Evolutionary conservation across 31 red algal species (phyloP).

Genomic region (Bonnemaisonia californica): DNA sequence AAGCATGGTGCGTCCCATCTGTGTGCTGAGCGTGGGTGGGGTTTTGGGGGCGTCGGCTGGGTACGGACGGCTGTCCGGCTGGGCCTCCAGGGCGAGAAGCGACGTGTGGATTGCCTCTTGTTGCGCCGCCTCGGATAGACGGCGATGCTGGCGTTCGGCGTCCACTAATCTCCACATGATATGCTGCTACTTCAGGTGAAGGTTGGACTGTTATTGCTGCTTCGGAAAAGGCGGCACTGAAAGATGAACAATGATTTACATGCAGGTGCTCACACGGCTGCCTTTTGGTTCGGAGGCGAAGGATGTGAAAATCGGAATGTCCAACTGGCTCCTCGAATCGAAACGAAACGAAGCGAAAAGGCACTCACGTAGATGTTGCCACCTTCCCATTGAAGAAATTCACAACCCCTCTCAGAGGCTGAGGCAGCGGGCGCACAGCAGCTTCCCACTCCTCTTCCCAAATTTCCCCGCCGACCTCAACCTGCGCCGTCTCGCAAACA

Average conservation of each 20-base stretch:
- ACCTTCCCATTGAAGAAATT: slow-evolving; percentile 41
- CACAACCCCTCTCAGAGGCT: slow-evolving; percentile 32
- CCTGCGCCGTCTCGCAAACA: slow-evolving; percentile 30
- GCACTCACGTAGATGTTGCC: neutral
- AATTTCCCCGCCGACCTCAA: slow-evolving; percentile 55
- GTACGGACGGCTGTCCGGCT: neutral
- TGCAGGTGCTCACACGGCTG: neutral
- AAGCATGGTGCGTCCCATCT: slow-evolving; percentile 43
- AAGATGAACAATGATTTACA: too few species aligned
- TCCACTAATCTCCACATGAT: slow-evolving; percentile 21
- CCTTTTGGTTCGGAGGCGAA: neutral
- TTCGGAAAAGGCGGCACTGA: too few species aligned
- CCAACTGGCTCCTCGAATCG: neutral
- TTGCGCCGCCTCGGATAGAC: neutral
- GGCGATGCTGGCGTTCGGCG: neutral
- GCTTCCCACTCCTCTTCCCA: slow-evolving; percentile 52
- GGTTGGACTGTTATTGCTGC: too few species aligned
- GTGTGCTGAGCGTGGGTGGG: neutral
- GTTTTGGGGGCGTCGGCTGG: neutral
- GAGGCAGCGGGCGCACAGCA: slow-evolving; percentile 3
- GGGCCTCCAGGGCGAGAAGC: neutral
- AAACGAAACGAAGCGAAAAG: neutral
- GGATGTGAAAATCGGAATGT: neutral
- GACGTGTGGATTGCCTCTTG: neutral
- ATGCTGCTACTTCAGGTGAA: too few species aligned